Evolutionary conservation across 2,329 filamentous ascomycete genomes (phyloP).

Genomic region (Ophiostoma ulmi): DNA sequence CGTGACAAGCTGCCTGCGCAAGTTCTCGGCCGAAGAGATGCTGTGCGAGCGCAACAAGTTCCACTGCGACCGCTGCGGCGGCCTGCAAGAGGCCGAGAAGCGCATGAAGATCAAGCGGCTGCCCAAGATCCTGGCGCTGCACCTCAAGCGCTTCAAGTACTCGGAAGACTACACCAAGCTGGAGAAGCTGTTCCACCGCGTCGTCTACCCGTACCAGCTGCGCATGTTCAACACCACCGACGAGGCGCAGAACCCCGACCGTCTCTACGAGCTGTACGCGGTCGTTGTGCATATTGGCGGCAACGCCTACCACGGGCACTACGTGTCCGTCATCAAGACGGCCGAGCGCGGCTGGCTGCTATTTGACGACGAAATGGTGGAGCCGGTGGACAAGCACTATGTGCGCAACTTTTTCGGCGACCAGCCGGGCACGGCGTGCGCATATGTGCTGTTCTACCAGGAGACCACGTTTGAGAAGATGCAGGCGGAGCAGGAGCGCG

Average conservation of each 20-base stretch:
- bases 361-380: conserved; percentile 98
- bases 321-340: conserved; percentile 96
- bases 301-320: conserved; percentile 95
- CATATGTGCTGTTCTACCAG: conserved; percentile 96
- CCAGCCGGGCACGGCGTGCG: conserved; percentile 82
- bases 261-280: conserved; percentile 92
- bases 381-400: conserved; percentile 93
- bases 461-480: conserved; percentile 70
- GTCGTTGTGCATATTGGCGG: conserved; percentile 96
- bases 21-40: conserved; percentile 98
- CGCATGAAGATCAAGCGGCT: conserved; percentile 98
- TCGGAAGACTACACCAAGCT: conserved; percentile 90
- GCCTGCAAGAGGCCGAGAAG: conserved; percentile 95
- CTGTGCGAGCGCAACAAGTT: conserved; percentile 98
- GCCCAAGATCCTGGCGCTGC: conserved; percentile 84
- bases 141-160: conserved; percentile 97
- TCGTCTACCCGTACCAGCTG: conserved; percentile 94
- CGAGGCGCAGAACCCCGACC: conserved; percentile 86
- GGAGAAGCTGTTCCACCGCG: conserved; percentile 93
- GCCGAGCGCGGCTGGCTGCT: conserved; percentile 92
- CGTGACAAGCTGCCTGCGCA: conserved; percentile 87
- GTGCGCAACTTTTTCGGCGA: conserved; percentile 97
- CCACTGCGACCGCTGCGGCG: conserved; percentile 94
- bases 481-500: conserved; percentile 74
- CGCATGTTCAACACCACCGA: conserved; percentile 97